Percentiles rank a stretch among this genome's conserved stretches.
These are phyloP conservation scores for Dryadomyces quercus-mongolicae DNA, from an alignment of 2,329 filamentous ascomycete species.

Conservation along the genomic window DNA sequence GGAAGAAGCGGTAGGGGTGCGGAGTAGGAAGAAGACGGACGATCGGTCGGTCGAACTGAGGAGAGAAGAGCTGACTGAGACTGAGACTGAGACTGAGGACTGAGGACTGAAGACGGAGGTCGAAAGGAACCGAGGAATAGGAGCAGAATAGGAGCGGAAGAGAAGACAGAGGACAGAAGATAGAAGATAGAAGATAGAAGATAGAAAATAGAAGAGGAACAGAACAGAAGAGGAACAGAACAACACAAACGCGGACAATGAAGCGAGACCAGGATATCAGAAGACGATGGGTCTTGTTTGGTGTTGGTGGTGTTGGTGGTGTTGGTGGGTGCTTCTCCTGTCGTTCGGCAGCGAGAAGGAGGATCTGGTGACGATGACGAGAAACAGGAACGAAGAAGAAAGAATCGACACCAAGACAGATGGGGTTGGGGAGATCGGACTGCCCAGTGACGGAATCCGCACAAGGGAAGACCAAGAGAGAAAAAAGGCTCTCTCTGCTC, in stretches of 20 bases:
- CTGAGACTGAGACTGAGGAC: too few species aligned
- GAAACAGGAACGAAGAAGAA: neutral
- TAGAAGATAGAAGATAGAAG: too few species aligned
- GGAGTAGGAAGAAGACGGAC: neutral
- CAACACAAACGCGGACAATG: neutral
- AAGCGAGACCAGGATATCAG: neutral
- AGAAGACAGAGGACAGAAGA: too few species aligned
- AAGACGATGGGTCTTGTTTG: neutral
- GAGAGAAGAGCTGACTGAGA: neutral
- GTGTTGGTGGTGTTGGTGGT: neutral
- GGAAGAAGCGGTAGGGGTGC: constrained; percentile 1
- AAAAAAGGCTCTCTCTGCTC: neutral
- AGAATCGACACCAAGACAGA: neutral
- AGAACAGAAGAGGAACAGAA: neutral
- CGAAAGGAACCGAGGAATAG: neutral
- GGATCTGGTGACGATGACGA: neutral
- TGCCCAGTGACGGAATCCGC: neutral
- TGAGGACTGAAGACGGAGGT: neutral
- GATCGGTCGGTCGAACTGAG: neutral
- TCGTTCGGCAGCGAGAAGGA: neutral
- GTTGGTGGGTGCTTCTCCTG: neutral
- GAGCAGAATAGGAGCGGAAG: neutral
- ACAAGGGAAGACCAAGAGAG: neutral
- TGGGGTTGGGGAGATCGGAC: neutral
- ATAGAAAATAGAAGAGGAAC: neutral